Evolutionary conservation across 208 protist species (phyloP), one percentile per base, ranked within the genome.

Genomic region (Wallacemonas rigidus): DNA sequence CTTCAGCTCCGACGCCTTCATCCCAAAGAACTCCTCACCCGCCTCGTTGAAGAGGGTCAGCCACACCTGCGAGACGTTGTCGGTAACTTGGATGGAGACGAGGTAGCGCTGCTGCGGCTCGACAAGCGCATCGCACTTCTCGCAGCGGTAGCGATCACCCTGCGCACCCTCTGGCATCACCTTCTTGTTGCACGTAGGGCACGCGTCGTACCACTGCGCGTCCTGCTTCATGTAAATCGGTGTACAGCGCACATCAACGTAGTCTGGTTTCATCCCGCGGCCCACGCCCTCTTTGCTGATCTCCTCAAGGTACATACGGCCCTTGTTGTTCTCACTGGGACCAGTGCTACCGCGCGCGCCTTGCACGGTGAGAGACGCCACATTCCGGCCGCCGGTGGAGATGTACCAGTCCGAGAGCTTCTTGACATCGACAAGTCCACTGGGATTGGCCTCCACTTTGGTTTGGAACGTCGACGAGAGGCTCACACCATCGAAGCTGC

Each of bases 111-210:
- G 90, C 56, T 79, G 88, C 6, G 90, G 90, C 38, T 81, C 79
- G 12, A 95, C 88, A 0, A 70, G 55, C 47, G 74, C 75, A 60
- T 97, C 93, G 74, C 93, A 97, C 89, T 97, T 95, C 76, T 95
- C 89, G 74, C 93, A 97, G 69, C 88, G 88, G 69, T 85, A 95
- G 60, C 83, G 89, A 39, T 92, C 85, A 3, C 88, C 85, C 69
- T 93, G 81, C 8, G 89, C 87, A 0, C 89, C 90, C 53, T 95
- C 85, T 51, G 85, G 76, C 15, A 77, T 95, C 35, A 97, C 90
- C 82, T 97, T 97, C 79, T 95, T 95, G 77, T 95, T 95, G 85
- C 93, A 97, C 64, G 81, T 86, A 43, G 92, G 92, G 77, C 93
- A 97, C 63, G 93, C 90, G 65, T 95, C 88, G 83, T 97, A 97